Conservation (phyloP, 441 rosid species). For the Erodium trifolium region DNA sequence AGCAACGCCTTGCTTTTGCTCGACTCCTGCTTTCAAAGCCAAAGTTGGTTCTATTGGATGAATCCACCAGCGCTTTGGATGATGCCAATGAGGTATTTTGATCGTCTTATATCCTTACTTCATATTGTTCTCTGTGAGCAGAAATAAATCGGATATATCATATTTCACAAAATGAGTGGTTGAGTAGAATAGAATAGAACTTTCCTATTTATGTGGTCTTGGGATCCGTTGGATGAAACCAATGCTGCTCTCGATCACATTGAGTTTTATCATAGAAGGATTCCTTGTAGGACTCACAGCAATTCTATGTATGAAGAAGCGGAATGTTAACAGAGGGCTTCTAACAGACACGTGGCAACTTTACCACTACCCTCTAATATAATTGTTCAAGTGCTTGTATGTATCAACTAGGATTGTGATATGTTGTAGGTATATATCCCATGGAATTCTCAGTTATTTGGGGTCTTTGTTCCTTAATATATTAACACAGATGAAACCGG, state of each 20-base stretch:
- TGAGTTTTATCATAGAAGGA: no score
- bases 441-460: no score
- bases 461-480: no score
- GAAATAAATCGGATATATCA: neutral
- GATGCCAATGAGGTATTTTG: slow-evolving; percentile 74
- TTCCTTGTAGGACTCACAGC: neutral
- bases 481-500: no score
- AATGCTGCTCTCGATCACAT: no score
- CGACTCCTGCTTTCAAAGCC: slow-evolving; percentile 78
- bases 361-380: no score
- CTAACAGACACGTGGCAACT: no score
- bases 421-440: no score
- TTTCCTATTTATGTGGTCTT: neutral
- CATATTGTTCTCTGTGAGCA: neutral
- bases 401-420: no score
- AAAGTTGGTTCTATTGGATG: slow-evolving; percentile 71
- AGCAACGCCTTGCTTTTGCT: slow-evolving; percentile 94
- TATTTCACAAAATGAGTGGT: neutral
- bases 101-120: slow-evolving; percentile 3
- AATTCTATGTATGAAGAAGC: neutral
- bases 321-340: no score
- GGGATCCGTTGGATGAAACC: no score
- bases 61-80: slow-evolving; percentile 90
- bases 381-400: no score
- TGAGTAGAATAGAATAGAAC: neutral